Base-by-base conservation (phyloP, 148 eudicot genomes). In the Chenopodium album region DNA sequence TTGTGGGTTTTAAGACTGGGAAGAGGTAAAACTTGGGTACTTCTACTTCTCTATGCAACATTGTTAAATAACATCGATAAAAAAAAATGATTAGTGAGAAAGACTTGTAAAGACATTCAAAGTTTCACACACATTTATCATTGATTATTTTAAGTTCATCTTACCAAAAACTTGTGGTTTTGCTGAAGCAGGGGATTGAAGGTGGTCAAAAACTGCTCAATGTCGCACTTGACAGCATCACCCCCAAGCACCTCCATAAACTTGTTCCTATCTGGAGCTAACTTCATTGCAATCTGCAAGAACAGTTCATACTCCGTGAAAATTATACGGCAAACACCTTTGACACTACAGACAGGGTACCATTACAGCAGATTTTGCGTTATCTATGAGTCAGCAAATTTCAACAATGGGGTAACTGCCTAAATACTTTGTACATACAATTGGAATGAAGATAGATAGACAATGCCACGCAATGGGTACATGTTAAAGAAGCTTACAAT, bases 191-290 rank as follows among this genome's bases (percentile, higher is more conserved):
- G 68, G 1, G 97, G 97, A 48, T 90, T 89, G 65, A 94, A 92
- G 29, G 81, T 81, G 34, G 87, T 81, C 91, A 90, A 87, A 72
- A 94, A 92, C 12, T 82, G 84, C 79, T 90, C 92, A 85, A 94
- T 90, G 69, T 93, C 97, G 47, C 64, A 81, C 76, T 86, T 80
- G 65, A 88, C 76, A 62, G 90, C 87, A 46, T 85, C 92, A 69
- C 89, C 84, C 7, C 93, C 92, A 32, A 94, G 73, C 74, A 94
- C 89, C 79, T 90, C 97, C 91, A 94, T 87, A 81, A 94, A 94
- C 89, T 88, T 94, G 75, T 87, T 92, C 88, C 97, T 92, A 41
- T 94, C 95, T 2, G 97, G 98, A 77, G 87, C 97, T 60, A 94
- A 88, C 87, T 94, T 96, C 78, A 92, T 92, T 4, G 95, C 98